Evolutionary conservation across 2,329 filamentous ascomycete genomes (phyloP).

Genomic region (Xylaria sp.): DNA sequence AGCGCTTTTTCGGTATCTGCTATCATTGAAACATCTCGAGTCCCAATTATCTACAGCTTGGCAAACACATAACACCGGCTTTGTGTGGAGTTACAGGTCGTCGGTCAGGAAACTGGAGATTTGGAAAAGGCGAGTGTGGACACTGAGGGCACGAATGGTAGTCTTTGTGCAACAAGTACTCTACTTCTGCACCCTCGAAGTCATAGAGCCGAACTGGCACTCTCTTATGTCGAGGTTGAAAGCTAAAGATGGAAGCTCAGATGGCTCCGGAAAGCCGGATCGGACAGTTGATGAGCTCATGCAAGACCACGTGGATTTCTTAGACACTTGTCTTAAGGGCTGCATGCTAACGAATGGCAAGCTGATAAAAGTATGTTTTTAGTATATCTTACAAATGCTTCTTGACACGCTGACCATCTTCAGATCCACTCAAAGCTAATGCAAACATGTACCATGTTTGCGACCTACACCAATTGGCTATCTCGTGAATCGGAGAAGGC

Average conservation of each 20-base stretch:
- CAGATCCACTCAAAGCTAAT: constrained; percentile 98
- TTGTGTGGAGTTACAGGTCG: constrained; percentile 85
- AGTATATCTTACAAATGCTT: constrained; percentile 4
- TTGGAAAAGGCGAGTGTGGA: constrained; percentile 95
- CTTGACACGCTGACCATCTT: constrained; percentile 37
- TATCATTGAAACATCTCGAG: constrained; percentile 90
- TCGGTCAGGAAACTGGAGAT: constrained; percentile 79
- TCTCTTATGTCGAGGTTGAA: constrained; percentile 89
- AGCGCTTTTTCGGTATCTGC: constrained; percentile 90
- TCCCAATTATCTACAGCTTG: constrained; percentile 86
- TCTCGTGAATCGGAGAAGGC: constrained; percentile 85
- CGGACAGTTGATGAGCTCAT: constrained; percentile 96
- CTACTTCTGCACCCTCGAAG: constrained; percentile 96
- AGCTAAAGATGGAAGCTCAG: constrained; percentile 62
- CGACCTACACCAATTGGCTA: constrained; percentile 87
- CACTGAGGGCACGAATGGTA: constrained; percentile 90
- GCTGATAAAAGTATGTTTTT: constrained; percentile 77
- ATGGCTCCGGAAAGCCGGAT: constrained; percentile 54
- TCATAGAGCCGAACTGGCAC: constrained; percentile 98
- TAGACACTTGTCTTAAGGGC: constrained; percentile 97
- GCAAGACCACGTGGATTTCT: constrained; percentile 98
- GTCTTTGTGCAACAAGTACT: constrained; percentile 96
- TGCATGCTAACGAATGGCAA: constrained; percentile 99
- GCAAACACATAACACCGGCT: constrained; percentile 85
- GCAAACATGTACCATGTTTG: constrained; percentile 95